A percentile compares a stretch with the other conserved stretches of the same genome.
Conservation (phyloP, 129 eudicot genomes). For the Heracleum sosnowskyi region DNA sequence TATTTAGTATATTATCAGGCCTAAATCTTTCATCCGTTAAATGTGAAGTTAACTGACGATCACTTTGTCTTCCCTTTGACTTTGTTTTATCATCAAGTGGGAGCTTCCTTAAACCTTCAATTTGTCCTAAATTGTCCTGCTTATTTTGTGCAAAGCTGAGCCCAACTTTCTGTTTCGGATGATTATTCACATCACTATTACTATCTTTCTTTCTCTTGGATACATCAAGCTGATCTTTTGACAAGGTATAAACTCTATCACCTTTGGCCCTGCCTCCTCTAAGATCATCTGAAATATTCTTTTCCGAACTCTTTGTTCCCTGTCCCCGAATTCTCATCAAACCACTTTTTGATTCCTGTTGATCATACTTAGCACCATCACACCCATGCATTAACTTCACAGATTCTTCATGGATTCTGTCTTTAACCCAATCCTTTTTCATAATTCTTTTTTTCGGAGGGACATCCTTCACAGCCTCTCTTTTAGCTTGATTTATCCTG, state of each 20-base stretch:
- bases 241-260: constrained; percentile 22
- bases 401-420: constrained; percentile 26
- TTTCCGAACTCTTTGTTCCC: constrained; percentile 19
- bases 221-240: constrained; percentile 30
- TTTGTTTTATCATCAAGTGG: constrained; percentile 33
- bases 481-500: constrained; percentile 23
- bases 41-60: constrained; percentile 12
- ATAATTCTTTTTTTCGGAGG: constrained; percentile 38
- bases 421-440: constrained; percentile 29
- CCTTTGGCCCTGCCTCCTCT: constrained; percentile 24
- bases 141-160: constrained; percentile 16
- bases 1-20: constrained; percentile 24
- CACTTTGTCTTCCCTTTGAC: constrained; percentile 29
- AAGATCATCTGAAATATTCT: constrained; percentile 31
- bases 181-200: constrained; percentile 6
- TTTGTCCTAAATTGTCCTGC: constrained; percentile 13
- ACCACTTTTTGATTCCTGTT: constrained; percentile 24
- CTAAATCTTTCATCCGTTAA: constrained; percentile 21
- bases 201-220: constrained; percentile 21
- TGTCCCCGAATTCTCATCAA: constrained; percentile 15
- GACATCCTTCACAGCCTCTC: constrained; percentile 28
- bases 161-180: constrained; percentile 22
- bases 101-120: constrained; percentile 12
- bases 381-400: constrained; percentile 17
- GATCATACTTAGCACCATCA: constrained; percentile 23